phyloP scores from a whole-genome alignment of 1,139 yeast genomes.

The Saccharomyces hybrid region DNA sequence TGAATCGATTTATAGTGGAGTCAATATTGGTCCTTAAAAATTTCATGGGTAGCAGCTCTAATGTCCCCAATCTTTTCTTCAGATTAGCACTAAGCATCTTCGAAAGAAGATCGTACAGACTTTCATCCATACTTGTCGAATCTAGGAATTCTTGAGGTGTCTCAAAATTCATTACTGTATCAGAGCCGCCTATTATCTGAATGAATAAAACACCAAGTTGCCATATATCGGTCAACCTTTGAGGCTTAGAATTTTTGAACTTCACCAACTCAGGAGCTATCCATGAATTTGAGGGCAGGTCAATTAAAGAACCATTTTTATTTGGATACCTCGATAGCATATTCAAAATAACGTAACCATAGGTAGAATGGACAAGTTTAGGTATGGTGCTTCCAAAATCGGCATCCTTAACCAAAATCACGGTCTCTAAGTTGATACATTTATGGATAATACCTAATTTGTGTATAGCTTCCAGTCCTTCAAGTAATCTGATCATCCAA shows the following conservation, averaged over 20 bases:
- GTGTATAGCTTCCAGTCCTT: conserved; percentile 77
- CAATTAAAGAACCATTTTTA: conserved; percentile 19
- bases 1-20: conserved; percentile 22
- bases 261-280: conserved; percentile 67
- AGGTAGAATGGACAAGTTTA: conserved; percentile 61
- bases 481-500: conserved; percentile 83
- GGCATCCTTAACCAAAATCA: conserved; percentile 43
- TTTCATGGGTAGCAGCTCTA: conserved; percentile 76
- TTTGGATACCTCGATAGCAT: conserved; percentile 52
- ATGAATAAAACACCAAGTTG: conserved; percentile 75
- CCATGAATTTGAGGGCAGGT: conserved; percentile 42
- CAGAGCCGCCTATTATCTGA: conserved; percentile 62
- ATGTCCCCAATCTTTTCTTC: conserved; percentile 68
- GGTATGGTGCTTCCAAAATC: conserved; percentile 51
- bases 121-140: conserved; percentile 43
- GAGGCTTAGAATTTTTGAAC: conserved; percentile 40
- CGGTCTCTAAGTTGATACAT: conserved; percentile 53
- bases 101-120: conserved; percentile 58
- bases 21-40: conserved; percentile 67
- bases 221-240: conserved; percentile 88
- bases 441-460: conserved; percentile 75
- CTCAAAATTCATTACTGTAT: conserved; percentile 43
- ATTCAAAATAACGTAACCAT: conserved; percentile 54
- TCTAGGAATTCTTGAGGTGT: conserved; percentile 58
- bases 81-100: conserved; percentile 60